phyloP scores from a whole-genome alignment of 371 early-diverging fungal species.

The Globomyces sp. region DNA sequence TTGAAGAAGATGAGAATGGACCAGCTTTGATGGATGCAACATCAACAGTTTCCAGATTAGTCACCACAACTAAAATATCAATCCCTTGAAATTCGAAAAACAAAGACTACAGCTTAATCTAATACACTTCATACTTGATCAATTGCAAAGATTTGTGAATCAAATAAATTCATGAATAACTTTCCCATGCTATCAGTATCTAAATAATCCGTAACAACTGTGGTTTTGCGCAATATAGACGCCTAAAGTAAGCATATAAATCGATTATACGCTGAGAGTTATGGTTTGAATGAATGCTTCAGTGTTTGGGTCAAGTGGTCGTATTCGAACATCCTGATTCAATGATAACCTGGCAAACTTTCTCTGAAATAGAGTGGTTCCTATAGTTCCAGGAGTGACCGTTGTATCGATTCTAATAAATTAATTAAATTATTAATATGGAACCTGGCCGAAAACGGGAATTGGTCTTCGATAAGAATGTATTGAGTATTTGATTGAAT shows the following conservation, averaged over 20 bases:
- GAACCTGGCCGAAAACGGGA: slow-evolving; percentile 75
- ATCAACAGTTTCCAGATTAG: slow-evolving; percentile 61
- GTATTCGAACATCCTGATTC: slow-evolving; percentile 74
- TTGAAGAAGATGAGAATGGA: not conserved
- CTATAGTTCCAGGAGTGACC: slow-evolving; percentile 66
- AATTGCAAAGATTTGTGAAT: not conserved
- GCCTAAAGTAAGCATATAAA: not conserved
- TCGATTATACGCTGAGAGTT: slow-evolving; percentile 62
- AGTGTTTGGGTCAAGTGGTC: slow-evolving; percentile 70
- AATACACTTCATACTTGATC: not conserved
- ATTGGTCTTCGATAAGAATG: slow-evolving; percentile 70
- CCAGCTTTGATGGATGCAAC: slow-evolving; percentile 19
- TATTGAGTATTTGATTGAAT: slow-evolving; percentile 68
- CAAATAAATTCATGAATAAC: slow-evolving; percentile 57
- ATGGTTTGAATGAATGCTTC: slow-evolving; percentile 64
- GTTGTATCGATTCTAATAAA: slow-evolving; percentile 54
- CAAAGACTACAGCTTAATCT: slow-evolving; percentile 53
- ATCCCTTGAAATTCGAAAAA: slow-evolving; percentile 82
- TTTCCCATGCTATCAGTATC: slow-evolving; percentile 72
- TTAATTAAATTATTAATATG: slow-evolving; percentile 12
- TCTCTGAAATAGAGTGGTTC: slow-evolving; percentile 75
- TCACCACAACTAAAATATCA: slow-evolving; percentile 61
- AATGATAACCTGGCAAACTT: slow-evolving; percentile 84
- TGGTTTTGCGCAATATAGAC: slow-evolving; percentile 55
- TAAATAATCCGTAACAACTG: slow-evolving; percentile 59